Evolutionary conservation across 306 rosid species (phyloP).

Genomic region (Malus domestica): ASM211411v1 NC_041802.1:6505501-6506000

Average conservation of each 20-base stretch:
- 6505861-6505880: constrained; percentile 91
- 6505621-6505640: background rate
- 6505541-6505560: constrained; percentile 3
- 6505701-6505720: background rate
- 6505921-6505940: constrained; percentile 76
- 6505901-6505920: constrained; percentile 84
- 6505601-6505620: background rate
- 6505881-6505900: constrained; percentile 99
- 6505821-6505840: constrained; percentile 83
- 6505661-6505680: background rate
- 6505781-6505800: background rate
- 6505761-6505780: background rate
- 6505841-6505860: constrained; percentile 68
- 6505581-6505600: background rate
- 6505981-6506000: constrained; percentile 78
- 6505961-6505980: constrained; percentile 80
- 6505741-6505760: background rate
- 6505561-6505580: background rate
- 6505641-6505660: background rate
- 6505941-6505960: constrained; percentile 68
- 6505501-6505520: constrained; percentile 64
- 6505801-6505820: constrained; percentile 58
- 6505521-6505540: constrained; percentile 65
- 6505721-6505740: background rate
- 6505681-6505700: background rate